Conservation (phyloP, 352 stramenopile genomes). For the Pythium myriotylum region DNA sequence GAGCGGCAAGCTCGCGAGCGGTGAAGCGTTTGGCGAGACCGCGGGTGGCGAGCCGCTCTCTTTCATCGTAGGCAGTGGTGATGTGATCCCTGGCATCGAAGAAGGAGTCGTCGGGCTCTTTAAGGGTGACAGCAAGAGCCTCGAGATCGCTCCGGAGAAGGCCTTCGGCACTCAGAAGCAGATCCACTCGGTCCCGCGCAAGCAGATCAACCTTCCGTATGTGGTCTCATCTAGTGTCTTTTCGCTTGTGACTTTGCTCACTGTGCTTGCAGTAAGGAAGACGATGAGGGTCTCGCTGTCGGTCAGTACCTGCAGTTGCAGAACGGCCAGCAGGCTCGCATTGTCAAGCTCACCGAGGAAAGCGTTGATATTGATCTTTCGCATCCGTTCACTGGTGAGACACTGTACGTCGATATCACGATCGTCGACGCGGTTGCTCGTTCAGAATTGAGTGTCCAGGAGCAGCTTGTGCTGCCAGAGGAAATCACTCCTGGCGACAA, state of each 20-base stretch:
- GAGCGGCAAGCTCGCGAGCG: slow-evolving; percentile 60
- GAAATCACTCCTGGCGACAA: slow-evolving; percentile 69
- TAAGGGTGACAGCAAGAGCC: slow-evolving; percentile 64
- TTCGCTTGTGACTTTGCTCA: not conserved
- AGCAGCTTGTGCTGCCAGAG: slow-evolving; percentile 75
- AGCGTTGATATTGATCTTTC: slow-evolving; percentile 75
- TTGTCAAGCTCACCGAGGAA: slow-evolving; percentile 72
- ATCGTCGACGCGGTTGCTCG: slow-evolving; percentile 62
- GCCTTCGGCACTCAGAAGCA: slow-evolving; percentile 71
- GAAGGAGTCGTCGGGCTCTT: slow-evolving; percentile 65
- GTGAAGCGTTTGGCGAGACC: slow-evolving; percentile 59
- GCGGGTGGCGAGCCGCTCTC: slow-evolving; percentile 50
- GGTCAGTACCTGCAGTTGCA: slow-evolving; percentile 63
- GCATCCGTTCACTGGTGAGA: slow-evolving; percentile 79
- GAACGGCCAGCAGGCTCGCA: slow-evolving; percentile 58
- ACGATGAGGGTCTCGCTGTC: slow-evolving; percentile 67
- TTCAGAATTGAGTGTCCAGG: slow-evolving; percentile 43
- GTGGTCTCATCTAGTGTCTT: not conserved
- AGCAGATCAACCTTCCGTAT: slow-evolving; percentile 73
- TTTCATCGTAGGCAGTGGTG: slow-evolving; percentile 73
- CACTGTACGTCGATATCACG: slow-evolving; percentile 71
- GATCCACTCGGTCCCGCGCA: slow-evolving; percentile 63
- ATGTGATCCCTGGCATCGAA: slow-evolving; percentile 75
- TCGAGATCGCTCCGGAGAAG: slow-evolving; percentile 62
- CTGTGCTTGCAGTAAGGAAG: slow-evolving; percentile 41